Evolutionary conservation across 495 filamentous ascomycete genomes (phyloP).

Genomic region (Opeltia flavorubescens): DNA sequence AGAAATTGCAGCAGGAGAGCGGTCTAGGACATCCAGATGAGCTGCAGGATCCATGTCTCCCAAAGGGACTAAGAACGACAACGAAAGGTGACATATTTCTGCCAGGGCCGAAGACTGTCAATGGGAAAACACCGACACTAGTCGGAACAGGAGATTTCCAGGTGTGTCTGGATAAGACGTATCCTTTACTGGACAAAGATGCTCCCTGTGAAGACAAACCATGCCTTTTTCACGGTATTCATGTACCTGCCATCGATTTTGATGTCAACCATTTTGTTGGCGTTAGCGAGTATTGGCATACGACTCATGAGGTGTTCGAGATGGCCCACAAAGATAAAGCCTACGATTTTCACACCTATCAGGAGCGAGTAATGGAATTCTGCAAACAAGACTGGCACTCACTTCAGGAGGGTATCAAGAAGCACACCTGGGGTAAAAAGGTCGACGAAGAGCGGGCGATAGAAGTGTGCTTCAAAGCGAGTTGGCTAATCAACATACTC

Average conservation of each 20-base stretch:
- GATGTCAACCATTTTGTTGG: constrained; percentile 96
- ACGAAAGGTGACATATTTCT: constrained; percentile 25
- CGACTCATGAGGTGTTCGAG: constrained; percentile 87
- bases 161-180: constrained; percentile 69
- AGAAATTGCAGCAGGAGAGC: constrained; percentile 47
- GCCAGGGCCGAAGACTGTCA: constrained; percentile 29
- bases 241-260: constrained; percentile 94
- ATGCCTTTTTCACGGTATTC: constrained; percentile 76
- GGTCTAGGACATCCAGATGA: constrained; percentile 41
- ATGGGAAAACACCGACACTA: constrained; percentile 44
- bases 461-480: constrained; percentile 93
- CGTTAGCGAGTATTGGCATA: constrained; percentile 98
- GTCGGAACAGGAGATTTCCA: constrained; percentile 76
- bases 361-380: constrained; percentile 68
- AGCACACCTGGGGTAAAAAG: constrained; percentile 61
- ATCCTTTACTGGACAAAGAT: constrained; percentile 81
- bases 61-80: constrained; percentile 56
- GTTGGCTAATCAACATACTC: constrained; percentile 91
- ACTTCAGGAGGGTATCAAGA: constrained; percentile 49
- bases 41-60: constrained; percentile 84
- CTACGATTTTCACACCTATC: constrained; percentile 87
- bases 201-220: constrained; percentile 69
- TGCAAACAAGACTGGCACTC: constrained; percentile 70
- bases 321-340: constrained; percentile 64
- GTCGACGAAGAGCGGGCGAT: constrained; percentile 58